Percentiles rank a stretch among this genome's conserved stretches.
These are phyloP conservation scores for Candida krabiensis DNA, from an alignment of 805 yeast genomes.

Conservation along the genomic window DNA sequence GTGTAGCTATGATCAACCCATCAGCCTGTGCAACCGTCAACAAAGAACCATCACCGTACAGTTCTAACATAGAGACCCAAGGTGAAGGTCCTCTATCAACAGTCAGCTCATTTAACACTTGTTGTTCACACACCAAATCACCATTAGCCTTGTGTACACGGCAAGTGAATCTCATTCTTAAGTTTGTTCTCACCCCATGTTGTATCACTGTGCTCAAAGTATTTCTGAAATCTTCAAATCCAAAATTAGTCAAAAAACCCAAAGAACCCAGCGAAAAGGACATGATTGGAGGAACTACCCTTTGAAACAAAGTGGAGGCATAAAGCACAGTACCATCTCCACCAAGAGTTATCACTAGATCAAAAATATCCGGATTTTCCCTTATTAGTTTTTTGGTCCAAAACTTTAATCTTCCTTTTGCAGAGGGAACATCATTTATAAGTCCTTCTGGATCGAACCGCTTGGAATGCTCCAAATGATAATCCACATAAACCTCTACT, in stretches of 20 bases:
- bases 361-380: constrained; percentile 51
- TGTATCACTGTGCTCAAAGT: constrained; percentile 58
- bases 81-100: constrained; percentile 95
- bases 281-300: constrained; percentile 86
- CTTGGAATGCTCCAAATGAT: constrained; percentile 57
- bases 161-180: constrained; percentile 88
- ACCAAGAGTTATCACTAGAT: constrained; percentile 84
- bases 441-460: constrained; percentile 63
- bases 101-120: constrained; percentile 85
- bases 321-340: constrained; percentile 96
- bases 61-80: constrained; percentile 82
- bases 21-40: constrained; percentile 93
- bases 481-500: constrained; percentile 66
- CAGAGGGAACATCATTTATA: constrained; percentile 44
- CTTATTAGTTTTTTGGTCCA: constrained; percentile 68
- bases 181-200: constrained; percentile 71
- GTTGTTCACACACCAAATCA: constrained; percentile 60
- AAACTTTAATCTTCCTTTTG: constrained; percentile 49
- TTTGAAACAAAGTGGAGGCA: constrained; percentile 83
- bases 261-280: constrained; percentile 87
- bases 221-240: constrained; percentile 68
- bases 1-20: constrained; percentile 89
- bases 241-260: constrained; percentile 88
- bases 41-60: constrained; percentile 83
- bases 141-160: constrained; percentile 60